Percentiles rank a stretch among this genome's conserved stretches.
Evolutionary conservation across 352 stramenopile genomes (phyloP).

Genomic region (Phytophthora pistaciae): DNA sequence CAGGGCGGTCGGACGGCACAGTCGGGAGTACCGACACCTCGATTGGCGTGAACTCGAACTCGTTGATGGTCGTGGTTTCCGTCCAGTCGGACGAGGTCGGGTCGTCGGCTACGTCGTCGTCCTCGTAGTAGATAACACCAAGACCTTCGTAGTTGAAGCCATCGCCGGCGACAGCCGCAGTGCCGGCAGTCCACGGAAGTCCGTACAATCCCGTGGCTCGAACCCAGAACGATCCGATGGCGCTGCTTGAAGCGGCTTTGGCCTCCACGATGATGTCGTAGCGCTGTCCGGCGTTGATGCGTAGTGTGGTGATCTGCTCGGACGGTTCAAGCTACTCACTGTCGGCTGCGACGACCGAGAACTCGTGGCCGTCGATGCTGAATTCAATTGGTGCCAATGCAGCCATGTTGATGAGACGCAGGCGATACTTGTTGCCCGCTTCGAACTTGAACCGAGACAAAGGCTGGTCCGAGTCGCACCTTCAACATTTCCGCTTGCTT

Average conservation of each 20-base stretch:
- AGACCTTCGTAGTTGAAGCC: slow-evolving; percentile 37
- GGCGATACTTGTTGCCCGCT: slow-evolving; percentile 32
- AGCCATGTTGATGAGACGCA: slow-evolving; percentile 44
- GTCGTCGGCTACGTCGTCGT: slow-evolving; percentile 10
- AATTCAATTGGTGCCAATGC: slow-evolving; percentile 40
- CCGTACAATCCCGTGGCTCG: slow-evolving; percentile 28
- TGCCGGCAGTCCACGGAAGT: slow-evolving; percentile 34
- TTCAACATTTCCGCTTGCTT: slow-evolving; percentile 11
- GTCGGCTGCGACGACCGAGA: slow-evolving; percentile 39
- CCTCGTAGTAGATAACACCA: slow-evolving; percentile 30
- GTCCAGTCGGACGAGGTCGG: slow-evolving; percentile 28
- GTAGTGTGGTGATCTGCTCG: slow-evolving; percentile 32
- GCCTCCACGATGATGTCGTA: slow-evolving; percentile 39
- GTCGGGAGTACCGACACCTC: slow-evolving; percentile 11
- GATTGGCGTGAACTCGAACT: slow-evolving; percentile 36
- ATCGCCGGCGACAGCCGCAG: slow-evolving; percentile 10
- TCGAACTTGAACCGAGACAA: slow-evolving; percentile 34
- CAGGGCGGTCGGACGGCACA: slow-evolving; percentile 21
- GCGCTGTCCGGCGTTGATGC: slow-evolving; percentile 41
- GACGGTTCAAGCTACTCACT: slow-evolving; percentile 34
- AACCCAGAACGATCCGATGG: slow-evolving; percentile 36
- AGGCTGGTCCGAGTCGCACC: slow-evolving; percentile 32
- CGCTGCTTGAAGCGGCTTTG: slow-evolving; percentile 14
- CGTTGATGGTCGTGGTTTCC: slow-evolving; percentile 23
- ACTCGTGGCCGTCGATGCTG: slow-evolving; percentile 41